Conservation (phyloP, 768 basidiomycete genomes). For the Termitomyces sp. region DNA sequence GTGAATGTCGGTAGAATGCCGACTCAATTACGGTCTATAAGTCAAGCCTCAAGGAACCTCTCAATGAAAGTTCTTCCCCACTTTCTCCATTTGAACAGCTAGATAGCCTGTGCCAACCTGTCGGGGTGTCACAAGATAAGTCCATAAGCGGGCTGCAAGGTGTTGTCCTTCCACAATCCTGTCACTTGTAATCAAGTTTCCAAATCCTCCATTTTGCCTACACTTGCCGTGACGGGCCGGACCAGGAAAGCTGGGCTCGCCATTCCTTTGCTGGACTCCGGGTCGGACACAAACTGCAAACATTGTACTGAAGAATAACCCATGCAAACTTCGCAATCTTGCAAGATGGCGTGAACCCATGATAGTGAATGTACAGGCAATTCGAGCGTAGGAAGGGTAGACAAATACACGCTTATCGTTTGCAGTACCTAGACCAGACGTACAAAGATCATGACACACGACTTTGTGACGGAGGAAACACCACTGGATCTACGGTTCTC, state of each 20-base stretch:
- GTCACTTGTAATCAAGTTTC: neutral
- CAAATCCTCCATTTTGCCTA: neutral
- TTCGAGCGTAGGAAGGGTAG: neutral
- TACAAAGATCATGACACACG: conserved; percentile 28
- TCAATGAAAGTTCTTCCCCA: neutral
- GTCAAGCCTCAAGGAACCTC: neutral
- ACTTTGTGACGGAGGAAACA: conserved; percentile 34
- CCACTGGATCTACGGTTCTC: conserved; percentile 31
- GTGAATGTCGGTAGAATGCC: neutral
- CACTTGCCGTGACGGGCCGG: too few relatives aligned
- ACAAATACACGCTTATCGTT: neutral
- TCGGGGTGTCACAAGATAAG: conserved; percentile 4
- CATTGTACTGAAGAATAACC: neutral
- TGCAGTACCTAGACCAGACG: neutral
- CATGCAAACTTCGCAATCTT: neutral
- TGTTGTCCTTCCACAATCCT: neutral
- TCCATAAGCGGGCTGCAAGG: neutral
- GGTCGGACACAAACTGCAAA: neutral
- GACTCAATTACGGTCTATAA: neutral
- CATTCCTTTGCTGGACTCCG: neutral
- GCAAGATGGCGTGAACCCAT: neutral
- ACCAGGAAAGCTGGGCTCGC: too few relatives aligned
- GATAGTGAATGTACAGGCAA: neutral
- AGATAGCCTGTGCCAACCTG: conserved; percentile 2
- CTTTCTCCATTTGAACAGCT: conserved; percentile 7